Evolutionary conservation across 176 grass and related monocot genomes (phyloP).

Genomic region (Dendrocalamus sinicus): DNA sequence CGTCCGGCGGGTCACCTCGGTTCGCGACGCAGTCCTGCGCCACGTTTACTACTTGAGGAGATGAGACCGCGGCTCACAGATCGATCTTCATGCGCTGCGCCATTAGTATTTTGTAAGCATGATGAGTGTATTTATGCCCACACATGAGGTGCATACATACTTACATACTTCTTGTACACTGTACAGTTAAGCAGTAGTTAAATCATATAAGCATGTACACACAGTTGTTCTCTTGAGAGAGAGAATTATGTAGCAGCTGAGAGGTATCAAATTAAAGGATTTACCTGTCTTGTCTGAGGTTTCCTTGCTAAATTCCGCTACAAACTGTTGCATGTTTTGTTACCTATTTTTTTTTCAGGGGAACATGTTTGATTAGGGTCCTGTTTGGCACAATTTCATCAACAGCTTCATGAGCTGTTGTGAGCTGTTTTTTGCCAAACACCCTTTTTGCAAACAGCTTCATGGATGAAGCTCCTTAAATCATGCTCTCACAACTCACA

Average conservation of each 20-base stretch:
- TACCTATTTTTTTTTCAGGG: no score
- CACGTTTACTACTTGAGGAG: slow-evolving; percentile 46
- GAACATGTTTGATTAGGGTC: no score
- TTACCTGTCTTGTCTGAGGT: background rate
- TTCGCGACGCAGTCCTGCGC: slow-evolving; percentile 47
- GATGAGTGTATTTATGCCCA: background rate
- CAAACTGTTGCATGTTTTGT: background rate
- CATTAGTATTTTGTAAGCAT: slow-evolving; percentile 1
- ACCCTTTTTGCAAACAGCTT: no score
- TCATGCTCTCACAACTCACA: no score
- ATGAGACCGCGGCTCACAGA: no score
- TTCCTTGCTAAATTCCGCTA: background rate
- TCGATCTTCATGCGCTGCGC: background rate
- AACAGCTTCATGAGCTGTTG: no score
- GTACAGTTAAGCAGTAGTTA: slow-evolving; percentile 22
- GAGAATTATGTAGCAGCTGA: background rate
- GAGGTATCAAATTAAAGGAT: background rate
- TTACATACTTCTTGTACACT: slow-evolving; percentile 16
- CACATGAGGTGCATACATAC: background rate
- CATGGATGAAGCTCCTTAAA: no score
- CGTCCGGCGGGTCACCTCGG: slow-evolving; percentile 13
- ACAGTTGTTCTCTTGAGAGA: background rate
- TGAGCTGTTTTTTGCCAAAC: no score
- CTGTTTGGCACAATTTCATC: no score
- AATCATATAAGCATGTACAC: background rate